Percentiles rank a stretch among this genome's conserved stretches.
Conservation (phyloP, 371 early-diverging fungal genomes). For the Choanephora cucurbitarum region DNA sequence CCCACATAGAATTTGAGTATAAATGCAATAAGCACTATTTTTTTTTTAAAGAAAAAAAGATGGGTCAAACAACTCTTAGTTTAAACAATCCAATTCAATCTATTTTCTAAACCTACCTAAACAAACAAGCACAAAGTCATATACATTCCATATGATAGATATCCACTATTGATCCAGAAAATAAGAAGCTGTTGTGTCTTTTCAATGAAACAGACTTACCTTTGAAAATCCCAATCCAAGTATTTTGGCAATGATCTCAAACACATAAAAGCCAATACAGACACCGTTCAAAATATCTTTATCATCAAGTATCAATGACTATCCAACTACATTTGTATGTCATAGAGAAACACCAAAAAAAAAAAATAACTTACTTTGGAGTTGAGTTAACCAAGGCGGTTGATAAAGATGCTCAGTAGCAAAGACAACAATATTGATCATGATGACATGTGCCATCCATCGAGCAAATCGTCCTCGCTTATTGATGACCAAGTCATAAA, state of each 20-base stretch:
- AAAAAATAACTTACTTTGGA: slow-evolving; percentile 30
- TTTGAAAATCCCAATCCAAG: slow-evolving; percentile 48
- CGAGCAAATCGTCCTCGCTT: slow-evolving; percentile 47
- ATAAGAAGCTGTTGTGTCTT: not conserved
- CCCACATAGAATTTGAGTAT: slow-evolving; percentile 26
- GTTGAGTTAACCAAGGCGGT: slow-evolving; percentile 27
- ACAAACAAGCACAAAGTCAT: slow-evolving; percentile 40
- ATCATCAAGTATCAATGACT: too few species aligned
- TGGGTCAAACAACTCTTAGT: too few species aligned
- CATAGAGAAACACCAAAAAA: not conserved
- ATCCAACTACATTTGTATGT: not conserved
- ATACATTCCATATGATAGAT: slow-evolving; percentile 52
- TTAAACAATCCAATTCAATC: too few species aligned
- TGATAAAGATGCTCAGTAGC: slow-evolving; percentile 45
- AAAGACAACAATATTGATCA: slow-evolving; percentile 39
- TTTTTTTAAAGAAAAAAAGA: too few species aligned
- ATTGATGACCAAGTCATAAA: slow-evolving; percentile 50
- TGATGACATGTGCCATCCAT: slow-evolving; percentile 36
- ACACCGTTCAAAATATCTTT: slow-evolving; percentile 31
- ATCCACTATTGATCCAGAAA: too few species aligned
- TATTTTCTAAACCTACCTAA: too few species aligned
- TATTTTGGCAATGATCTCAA: slow-evolving; percentile 48
- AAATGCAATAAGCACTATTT: slow-evolving; percentile 16
- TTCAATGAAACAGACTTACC: slow-evolving; percentile 19
- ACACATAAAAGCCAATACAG: slow-evolving; percentile 39